phyloP scores from a whole-genome alignment of 805 yeast species.

The Wickerhamiella vanderwaltii region DNA sequence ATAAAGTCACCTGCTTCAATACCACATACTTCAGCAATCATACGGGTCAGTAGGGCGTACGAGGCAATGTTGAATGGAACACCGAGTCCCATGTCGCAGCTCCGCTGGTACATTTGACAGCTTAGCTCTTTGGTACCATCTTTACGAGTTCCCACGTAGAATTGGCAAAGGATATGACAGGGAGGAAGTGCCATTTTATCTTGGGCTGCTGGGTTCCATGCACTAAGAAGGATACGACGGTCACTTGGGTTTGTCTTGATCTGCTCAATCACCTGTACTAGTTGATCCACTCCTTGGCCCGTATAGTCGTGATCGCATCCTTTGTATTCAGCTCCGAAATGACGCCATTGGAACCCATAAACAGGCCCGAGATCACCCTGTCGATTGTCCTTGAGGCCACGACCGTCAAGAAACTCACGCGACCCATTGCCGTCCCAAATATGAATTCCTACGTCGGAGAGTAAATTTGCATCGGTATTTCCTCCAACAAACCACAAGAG shows the following conservation, averaged over 20 bases:
- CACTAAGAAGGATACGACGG: slow-evolving; percentile 84
- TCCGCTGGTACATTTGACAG: slow-evolving; percentile 85
- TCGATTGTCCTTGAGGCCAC: slow-evolving; percentile 68
- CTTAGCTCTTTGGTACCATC: slow-evolving; percentile 54
- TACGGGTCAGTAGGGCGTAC: slow-evolving; percentile 78
- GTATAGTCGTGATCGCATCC: slow-evolving; percentile 81
- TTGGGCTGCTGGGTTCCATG: slow-evolving; percentile 98
- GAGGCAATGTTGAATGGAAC: slow-evolving; percentile 98
- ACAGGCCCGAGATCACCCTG: slow-evolving; percentile 98
- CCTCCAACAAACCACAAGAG: slow-evolving; percentile 88
- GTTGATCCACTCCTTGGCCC: slow-evolving; percentile 84
- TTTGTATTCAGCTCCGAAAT: slow-evolving; percentile 85
- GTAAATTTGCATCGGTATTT: slow-evolving; percentile 69
- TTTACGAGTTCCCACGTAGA: slow-evolving; percentile 77
- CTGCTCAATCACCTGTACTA: slow-evolving; percentile 64
- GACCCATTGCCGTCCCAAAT: slow-evolving; percentile 99
- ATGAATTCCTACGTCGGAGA: slow-evolving; percentile 76
- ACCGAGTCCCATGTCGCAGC: slow-evolving; percentile 99
- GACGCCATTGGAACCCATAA: slow-evolving; percentile 99
- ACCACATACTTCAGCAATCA: slow-evolving; percentile 92
- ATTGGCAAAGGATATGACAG: slow-evolving; percentile 93
- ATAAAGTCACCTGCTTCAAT: slow-evolving; percentile 93
- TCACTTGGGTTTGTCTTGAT: slow-evolving; percentile 85
- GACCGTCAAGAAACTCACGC: slow-evolving; percentile 70
- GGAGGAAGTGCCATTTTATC: slow-evolving; percentile 95